phyloP scores from a whole-genome alignment of 139 green algal genomes.

The Zygnema cylindricum region DNA sequence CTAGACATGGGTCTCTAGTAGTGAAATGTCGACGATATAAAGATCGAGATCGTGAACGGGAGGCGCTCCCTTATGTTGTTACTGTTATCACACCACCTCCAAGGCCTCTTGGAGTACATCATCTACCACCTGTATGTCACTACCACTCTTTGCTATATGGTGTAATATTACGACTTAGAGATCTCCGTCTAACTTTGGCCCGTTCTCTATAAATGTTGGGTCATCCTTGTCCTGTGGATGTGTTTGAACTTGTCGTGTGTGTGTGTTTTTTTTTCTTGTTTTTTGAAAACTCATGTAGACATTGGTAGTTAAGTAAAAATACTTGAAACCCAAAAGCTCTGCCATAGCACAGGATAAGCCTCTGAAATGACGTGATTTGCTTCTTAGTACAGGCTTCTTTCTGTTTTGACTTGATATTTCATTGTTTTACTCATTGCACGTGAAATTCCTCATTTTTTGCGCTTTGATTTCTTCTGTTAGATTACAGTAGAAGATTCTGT shows the following conservation, averaged over 20 bases:
- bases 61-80: conserved; percentile 16
- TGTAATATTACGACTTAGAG: not conserved
- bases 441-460: not conserved
- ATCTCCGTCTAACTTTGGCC: not conserved
- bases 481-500: not conserved
- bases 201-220: not conserved
- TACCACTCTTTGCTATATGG: not conserved
- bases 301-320: too few species aligned
- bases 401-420: too few species aligned
- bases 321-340: too few species aligned
- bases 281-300: too few species aligned
- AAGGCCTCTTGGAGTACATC: not conserved
- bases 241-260: not conserved
- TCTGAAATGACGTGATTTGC: too few species aligned
- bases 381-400: too few species aligned
- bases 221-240: not conserved
- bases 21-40: not conserved
- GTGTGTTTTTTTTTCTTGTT: too few species aligned
- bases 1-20: not conserved
- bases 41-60: not conserved
- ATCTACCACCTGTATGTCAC: conserved; percentile 13
- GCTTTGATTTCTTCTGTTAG: not conserved
- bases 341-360: too few species aligned
- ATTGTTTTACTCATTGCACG: not conserved
- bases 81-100: conserved; percentile 27